Base-by-base conservation (phyloP, 345 rosid genomes). In the Luvunga scandens region DNA sequence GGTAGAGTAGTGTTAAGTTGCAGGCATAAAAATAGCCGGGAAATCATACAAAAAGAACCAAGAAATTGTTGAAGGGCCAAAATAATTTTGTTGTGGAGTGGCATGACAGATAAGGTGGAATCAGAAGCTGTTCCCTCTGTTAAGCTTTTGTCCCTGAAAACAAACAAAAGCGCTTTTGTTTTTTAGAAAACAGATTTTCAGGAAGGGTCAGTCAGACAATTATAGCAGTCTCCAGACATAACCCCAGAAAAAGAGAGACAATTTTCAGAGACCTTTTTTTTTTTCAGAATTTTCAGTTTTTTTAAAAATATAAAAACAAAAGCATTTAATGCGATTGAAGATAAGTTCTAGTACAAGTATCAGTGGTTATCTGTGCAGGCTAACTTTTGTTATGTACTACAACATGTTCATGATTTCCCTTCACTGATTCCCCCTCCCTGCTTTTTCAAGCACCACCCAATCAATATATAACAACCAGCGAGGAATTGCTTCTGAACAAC, bases 101-200 rank as follows among this genome's bases (percentile, higher is more conserved):
- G 84, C 85, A 75, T 80, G 78, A 78, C 82, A 79, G 91, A 78
- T 82, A 80, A 83, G 87, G 86, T 77, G 31, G 85, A 82, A 75
- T 76, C 86, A 86, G 87, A 79, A 60, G 69, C 22, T 77, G 83
- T 73, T 78, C 85, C 85, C 87, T 68, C 59, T 56, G 9, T 22
- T 19, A 66, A 45, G 66, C 79, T 64, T 36, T 64, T 84, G 81
- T 78, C 87, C 74, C 80, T 28, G 60, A 76, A 83, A 80, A 79
- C 83, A 80, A 82, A 86, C 85, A 84, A 79, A 88, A 80, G 62
- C 80, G 39, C 75, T 70, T 76, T 59, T 70, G 66, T 61, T 67
- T 77, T 81, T 57, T 31, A 33, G 65, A 67, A 69, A 72, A 72
- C 76, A 78, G 80, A 24, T 65, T 57, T 64, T 72, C 62, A 65